These are phyloP conservation scores for Pseudisothecium myosuroides DNA, from an alignment of 225 moss, liverwort and hornwort genomes.

Conservation along the genomic window DNA sequence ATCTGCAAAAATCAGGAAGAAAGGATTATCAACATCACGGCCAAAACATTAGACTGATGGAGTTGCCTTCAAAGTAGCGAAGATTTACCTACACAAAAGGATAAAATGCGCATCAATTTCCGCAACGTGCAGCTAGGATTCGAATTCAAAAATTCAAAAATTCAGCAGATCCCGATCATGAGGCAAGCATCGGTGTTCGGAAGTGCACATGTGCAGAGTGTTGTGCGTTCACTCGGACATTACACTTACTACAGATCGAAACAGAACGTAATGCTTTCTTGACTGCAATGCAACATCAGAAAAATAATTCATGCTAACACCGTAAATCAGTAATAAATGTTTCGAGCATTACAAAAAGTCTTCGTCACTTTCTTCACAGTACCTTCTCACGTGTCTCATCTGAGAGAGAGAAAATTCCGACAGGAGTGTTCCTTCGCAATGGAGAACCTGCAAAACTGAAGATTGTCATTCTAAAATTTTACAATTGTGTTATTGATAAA, in stretches of 20 bases:
- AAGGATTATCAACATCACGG: not conserved
- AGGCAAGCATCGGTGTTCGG: not conserved
- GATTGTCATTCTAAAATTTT: not conserved
- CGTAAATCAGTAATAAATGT: not conserved
- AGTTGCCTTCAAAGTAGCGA: not conserved
- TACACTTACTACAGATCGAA: no score
- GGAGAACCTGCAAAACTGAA: not conserved
- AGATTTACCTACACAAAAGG: not conserved
- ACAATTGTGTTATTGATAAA: not conserved
- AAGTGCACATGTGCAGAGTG: not conserved
- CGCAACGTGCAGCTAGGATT: not conserved
- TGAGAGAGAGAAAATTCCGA: not conserved
- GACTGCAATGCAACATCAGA: not conserved
- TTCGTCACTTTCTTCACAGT: no score
- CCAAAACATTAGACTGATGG: not conserved
- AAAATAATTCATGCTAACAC: not conserved
- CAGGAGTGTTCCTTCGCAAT: not conserved
- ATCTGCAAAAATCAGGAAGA: not conserved
- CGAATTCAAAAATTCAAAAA: not conserved
- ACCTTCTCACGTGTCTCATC: not conserved
- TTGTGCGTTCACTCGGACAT: no score
- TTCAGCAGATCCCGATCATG: not conserved
- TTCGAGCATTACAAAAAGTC: not conserved
- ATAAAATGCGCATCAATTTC: not conserved
- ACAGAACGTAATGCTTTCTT: no score